Evolutionary conservation across 768 basidiomycete species (phyloP).

Genomic region (Tulasnella sp.): DNA sequence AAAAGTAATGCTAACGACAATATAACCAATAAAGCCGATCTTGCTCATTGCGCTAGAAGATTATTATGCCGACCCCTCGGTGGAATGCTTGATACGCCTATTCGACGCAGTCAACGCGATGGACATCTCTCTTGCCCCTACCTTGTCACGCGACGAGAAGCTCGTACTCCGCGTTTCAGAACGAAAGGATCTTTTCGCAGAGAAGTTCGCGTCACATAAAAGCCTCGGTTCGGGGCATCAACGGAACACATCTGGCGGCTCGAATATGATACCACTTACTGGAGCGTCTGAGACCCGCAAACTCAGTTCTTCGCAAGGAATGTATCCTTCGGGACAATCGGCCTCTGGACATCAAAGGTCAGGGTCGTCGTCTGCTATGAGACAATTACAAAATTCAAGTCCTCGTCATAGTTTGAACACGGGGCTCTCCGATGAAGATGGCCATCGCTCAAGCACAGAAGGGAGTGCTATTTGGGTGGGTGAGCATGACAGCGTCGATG

Average conservation of each 20-base stretch:
- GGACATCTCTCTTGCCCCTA: conserved; percentile 69
- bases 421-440: background rate
- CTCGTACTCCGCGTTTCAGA: conserved; percentile 83
- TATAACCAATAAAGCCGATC: no score
- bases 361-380: background rate
- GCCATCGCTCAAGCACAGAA: background rate
- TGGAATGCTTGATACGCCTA: conserved; percentile 79
- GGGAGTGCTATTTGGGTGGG: conserved; percentile 13
- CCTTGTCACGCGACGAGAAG: conserved; percentile 71
- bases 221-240: background rate
- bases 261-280: conserved; percentile 4
- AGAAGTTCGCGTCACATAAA: conserved; percentile 50
- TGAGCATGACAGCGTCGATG: background rate
- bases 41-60: conserved; percentile 90
- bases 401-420: conserved; percentile 6
- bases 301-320: conserved; percentile 2
- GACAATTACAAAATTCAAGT: conserved; percentile 2
- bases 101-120: conserved; percentile 92
- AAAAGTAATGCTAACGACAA: background rate
- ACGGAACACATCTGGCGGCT: background rate
- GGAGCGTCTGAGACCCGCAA: conserved; percentile 1
- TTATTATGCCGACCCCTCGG: conserved; percentile 81
- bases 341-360: background rate
- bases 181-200: conserved; percentile 82
- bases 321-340: background rate